Evolutionary conservation across 768 basidiomycete species (phyloP).

Genomic region (Hygrocybe coccinea): DNA sequence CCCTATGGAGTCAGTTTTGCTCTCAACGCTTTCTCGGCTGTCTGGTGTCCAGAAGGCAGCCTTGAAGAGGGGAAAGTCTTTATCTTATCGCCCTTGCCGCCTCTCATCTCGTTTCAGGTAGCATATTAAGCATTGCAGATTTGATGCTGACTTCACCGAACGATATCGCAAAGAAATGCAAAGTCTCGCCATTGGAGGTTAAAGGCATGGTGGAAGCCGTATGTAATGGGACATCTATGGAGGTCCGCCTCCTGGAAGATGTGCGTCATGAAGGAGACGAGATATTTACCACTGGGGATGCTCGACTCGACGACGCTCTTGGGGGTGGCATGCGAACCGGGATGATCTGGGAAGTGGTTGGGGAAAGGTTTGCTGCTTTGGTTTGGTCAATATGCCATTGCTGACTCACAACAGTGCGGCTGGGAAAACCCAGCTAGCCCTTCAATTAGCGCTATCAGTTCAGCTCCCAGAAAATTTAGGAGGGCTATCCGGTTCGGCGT

Average conservation of each 20-base stretch:
- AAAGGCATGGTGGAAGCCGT: conserved; percentile 47
- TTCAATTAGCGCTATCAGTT: conserved; percentile 76
- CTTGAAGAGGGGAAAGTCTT: conserved; percentile 35
- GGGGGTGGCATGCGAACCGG: conserved; percentile 78
- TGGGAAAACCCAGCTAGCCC: conserved; percentile 89
- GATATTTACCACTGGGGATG: conserved; percentile 71
- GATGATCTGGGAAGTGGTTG: conserved; percentile 82
- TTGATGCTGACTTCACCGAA: conserved; percentile 44
- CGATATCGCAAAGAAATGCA: conserved; percentile 56
- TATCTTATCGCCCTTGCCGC: neutral
- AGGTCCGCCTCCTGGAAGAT: conserved; percentile 39
- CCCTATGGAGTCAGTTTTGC: conserved; percentile 8
- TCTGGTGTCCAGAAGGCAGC: conserved; percentile 28
- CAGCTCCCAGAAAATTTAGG: conserved; percentile 59
- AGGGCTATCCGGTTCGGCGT: conserved; percentile 62
- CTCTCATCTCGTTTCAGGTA: conserved; percentile 35
- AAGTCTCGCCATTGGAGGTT: conserved; percentile 41
- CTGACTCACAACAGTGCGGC: conserved; percentile 57
- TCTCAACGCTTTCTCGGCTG: conserved; percentile 19
- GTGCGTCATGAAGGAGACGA: conserved; percentile 36
- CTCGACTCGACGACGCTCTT: conserved; percentile 57
- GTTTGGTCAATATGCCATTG: conserved; percentile 5
- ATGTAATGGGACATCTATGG: conserved; percentile 37
- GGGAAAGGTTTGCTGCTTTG: conserved; percentile 65
- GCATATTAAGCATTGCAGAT: conserved; percentile 44